phyloP scores from a whole-genome alignment of 2,329 filamentous ascomycete genomes.

The Xylaria arbuscula region DNA sequence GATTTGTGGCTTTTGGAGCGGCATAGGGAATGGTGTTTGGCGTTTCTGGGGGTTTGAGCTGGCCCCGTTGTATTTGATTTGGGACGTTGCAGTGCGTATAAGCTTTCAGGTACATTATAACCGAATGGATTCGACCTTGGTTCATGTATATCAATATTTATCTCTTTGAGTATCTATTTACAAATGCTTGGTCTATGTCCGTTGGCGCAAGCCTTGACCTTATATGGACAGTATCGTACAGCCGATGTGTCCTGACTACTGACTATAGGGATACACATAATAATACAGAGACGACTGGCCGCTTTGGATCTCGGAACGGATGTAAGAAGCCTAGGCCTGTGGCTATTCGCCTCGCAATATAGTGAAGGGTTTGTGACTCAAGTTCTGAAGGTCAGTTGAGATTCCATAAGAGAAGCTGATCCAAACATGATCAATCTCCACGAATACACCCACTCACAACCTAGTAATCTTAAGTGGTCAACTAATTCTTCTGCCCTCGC shows the following conservation, averaged over 20 bases:
- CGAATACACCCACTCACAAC: background rate
- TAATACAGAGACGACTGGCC: background rate
- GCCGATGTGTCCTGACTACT: background rate
- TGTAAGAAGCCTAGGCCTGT: background rate
- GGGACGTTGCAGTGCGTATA: conserved; percentile 9
- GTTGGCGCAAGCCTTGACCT: background rate
- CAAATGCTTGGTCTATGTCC: background rate
- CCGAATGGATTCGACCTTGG: conserved; percentile 9
- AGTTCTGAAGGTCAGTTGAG: background rate
- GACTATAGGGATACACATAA: background rate
- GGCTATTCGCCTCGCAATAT: background rate
- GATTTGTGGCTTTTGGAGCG: conserved; percentile 21
- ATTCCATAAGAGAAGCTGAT: background rate
- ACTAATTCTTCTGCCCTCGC: conserved; percentile 14
- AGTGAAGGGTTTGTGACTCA: background rate
- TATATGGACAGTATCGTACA: conserved; percentile 16
- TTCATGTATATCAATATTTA: conserved; percentile 20
- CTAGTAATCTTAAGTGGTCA: background rate
- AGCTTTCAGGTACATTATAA: conserved; percentile 10
- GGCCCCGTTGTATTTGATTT: conserved; percentile 2
- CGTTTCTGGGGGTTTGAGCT: conserved; percentile 19
- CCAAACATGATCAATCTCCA: background rate
- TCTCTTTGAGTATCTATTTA: conserved; percentile 6
- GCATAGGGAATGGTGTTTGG: conserved; percentile 36
- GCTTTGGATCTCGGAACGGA: background rate